Conservation (phyloP, 768 basidiomycete genomes). For the Ramaria sp. region DNA sequence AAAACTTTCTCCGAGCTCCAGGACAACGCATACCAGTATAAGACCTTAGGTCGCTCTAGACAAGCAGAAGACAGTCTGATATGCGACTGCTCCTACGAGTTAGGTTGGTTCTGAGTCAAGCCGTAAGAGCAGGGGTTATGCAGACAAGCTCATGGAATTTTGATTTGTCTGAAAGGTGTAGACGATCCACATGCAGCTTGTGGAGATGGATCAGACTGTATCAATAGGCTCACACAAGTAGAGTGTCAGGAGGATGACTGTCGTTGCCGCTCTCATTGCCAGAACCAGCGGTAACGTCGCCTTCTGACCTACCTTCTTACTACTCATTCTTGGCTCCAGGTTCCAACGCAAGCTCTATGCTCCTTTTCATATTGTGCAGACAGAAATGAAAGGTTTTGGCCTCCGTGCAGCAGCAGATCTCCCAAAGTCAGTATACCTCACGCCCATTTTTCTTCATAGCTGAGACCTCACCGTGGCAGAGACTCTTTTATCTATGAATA, state of each 20-base stretch:
- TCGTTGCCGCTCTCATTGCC: conserved; percentile 68
- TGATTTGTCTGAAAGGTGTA: conserved; percentile 31
- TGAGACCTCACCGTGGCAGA: conserved; percentile 28
- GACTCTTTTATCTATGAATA: conserved; percentile 96
- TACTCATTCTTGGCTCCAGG: conserved; percentile 29
- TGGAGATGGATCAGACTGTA: conserved; percentile 84
- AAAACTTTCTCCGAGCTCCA: conserved; percentile 61
- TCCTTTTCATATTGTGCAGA: conserved; percentile 79
- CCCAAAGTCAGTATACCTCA: conserved; percentile 40
- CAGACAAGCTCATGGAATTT: conserved; percentile 13
- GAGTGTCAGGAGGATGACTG: conserved; percentile 92
- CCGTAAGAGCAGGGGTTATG: neutral
- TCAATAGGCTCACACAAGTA: conserved; percentile 94
- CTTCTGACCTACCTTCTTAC: neutral
- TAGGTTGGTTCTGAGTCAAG: conserved; percentile 45
- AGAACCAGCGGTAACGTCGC: conserved; percentile 79
- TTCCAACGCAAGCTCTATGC: conserved; percentile 85
- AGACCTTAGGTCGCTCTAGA: conserved; percentile 74
- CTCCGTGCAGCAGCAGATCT: conserved; percentile 66
- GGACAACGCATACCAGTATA: conserved; percentile 80
- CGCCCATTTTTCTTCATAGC: neutral
- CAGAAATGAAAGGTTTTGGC: conserved; percentile 94
- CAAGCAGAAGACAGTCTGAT: conserved; percentile 89
- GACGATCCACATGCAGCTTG: conserved; percentile 63
- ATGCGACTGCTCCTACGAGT: conserved; percentile 84